phyloP scores from a whole-genome alignment of 2,329 filamentous ascomycete genomes.

The Monilinia vaccinii-corymbosi region DNA sequence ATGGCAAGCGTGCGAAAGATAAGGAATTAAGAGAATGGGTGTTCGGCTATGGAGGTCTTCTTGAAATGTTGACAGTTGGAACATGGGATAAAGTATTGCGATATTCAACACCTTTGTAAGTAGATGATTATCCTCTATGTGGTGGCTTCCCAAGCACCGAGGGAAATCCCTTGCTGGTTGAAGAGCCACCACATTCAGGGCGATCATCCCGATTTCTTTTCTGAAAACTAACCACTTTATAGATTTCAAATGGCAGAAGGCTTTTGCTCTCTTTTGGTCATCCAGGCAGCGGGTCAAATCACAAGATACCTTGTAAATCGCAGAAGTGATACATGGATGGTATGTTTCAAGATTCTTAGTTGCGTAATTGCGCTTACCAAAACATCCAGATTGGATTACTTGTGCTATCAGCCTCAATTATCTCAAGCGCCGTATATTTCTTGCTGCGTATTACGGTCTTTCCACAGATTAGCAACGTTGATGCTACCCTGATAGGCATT shows the following conservation, averaged over 20 bases:
- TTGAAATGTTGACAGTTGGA: conserved; percentile 73
- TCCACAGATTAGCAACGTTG: conserved; percentile 83
- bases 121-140: not conserved
- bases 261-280: conserved; percentile 92
- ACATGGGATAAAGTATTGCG: conserved; percentile 81
- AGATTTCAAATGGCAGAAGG: conserved; percentile 85
- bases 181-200: not conserved
- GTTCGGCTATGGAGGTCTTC: conserved; percentile 74
- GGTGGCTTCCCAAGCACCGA: not conserved
- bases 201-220: not conserved
- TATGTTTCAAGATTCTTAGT: conserved; percentile 37
- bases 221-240: not conserved
- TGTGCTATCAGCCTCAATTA: conserved; percentile 79
- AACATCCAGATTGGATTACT: conserved; percentile 68
- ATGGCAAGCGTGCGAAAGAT: conserved; percentile 53
- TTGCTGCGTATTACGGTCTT: conserved; percentile 92
- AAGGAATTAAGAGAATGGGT: conserved; percentile 73
- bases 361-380: conserved; percentile 12
- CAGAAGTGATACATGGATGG: conserved; percentile 93
- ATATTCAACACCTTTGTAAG: conserved; percentile 72
- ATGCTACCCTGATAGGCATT: conserved; percentile 85
- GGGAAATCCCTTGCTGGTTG: not conserved
- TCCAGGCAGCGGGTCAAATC: conserved; percentile 89
- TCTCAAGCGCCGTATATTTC: conserved; percentile 91
- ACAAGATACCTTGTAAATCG: conserved; percentile 91